phyloP scores from a whole-genome alignment of 192 early-diverging fungal species.

The Entomortierella parvispora region DNA sequence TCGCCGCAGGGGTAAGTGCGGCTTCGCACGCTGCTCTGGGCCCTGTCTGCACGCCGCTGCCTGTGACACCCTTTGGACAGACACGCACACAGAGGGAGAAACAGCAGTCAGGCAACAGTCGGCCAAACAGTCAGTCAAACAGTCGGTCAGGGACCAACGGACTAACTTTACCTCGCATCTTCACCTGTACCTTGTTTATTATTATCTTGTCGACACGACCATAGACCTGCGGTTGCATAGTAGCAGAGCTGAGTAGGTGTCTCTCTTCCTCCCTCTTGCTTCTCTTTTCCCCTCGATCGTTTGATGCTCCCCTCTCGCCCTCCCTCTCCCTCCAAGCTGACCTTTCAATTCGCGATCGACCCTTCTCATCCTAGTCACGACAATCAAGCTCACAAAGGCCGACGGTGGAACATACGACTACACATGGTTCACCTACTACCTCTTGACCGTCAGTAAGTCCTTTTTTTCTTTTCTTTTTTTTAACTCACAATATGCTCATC shows the following conservation, averaged over 20 bases:
- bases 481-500: neutral
- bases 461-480: neutral
- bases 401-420: slow-evolving; percentile 18
- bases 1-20: neutral
- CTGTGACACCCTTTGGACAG: neutral
- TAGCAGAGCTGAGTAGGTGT: slow-evolving; percentile 29
- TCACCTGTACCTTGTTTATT: no score
- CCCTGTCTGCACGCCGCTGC: neutral
- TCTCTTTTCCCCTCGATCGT: neutral
- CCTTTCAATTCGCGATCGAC: no score
- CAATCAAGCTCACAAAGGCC: slow-evolving; percentile 11
- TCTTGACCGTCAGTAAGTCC: slow-evolving; percentile 33
- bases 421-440: slow-evolving; percentile 42
- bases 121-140: no score
- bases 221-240: slow-evolving; percentile 34
- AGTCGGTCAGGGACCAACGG: no score
- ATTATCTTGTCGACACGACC: no score
- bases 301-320: neutral
- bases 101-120: no score
- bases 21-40: no score
- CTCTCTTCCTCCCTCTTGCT: neutral
- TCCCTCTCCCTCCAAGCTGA: no score
- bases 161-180: no score
- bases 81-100: no score
- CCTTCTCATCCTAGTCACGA: slow-evolving; percentile 7